A percentile compares a stretch with the other conserved stretches of the same genome.
Evolutionary conservation across 352 stramenopile genomes (phyloP).

Genomic region (Globisporangium nunn): DNA sequence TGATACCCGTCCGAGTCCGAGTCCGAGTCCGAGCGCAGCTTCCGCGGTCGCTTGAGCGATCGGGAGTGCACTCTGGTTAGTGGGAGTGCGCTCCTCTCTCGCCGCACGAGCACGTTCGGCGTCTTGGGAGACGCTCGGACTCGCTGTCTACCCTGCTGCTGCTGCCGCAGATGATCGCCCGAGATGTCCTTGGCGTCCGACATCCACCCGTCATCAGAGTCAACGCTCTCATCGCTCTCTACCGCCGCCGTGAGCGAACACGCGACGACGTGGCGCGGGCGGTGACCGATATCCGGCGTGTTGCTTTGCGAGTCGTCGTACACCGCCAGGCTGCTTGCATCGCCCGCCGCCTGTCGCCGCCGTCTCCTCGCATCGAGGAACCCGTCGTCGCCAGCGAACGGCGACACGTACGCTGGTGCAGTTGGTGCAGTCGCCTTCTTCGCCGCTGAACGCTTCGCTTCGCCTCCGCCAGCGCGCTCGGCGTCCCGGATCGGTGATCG

Average conservation of each 20-base stretch:
- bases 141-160: constrained; percentile 1
- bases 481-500: background rate
- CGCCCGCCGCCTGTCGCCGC: background rate
- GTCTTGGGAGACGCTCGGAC: background rate
- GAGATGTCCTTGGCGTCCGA: constrained; percentile 46
- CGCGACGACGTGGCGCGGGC: constrained; percentile 35
- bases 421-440: constrained; percentile 17
- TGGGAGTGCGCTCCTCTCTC: constrained; percentile 3
- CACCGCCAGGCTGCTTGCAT: constrained; percentile 5
- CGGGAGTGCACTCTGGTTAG: background rate
- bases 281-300: constrained; percentile 9
- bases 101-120: background rate
- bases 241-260: constrained; percentile 11
- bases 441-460: background rate
- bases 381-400: constrained; percentile 30
- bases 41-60: constrained; percentile 4
- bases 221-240: background rate
- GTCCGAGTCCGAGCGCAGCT: background rate
- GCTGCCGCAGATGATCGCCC: constrained; percentile 1
- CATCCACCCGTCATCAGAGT: constrained; percentile 51
- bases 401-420: constrained; percentile 39
- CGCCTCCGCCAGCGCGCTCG: background rate
- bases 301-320: constrained; percentile 21
- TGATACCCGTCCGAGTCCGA: background rate
- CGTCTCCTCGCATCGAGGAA: constrained; percentile 23